These are phyloP conservation scores for Cladorrhinum sp. DNA, from an alignment of 2,329 filamentous ascomycete species.

Conservation along the genomic window DNA sequence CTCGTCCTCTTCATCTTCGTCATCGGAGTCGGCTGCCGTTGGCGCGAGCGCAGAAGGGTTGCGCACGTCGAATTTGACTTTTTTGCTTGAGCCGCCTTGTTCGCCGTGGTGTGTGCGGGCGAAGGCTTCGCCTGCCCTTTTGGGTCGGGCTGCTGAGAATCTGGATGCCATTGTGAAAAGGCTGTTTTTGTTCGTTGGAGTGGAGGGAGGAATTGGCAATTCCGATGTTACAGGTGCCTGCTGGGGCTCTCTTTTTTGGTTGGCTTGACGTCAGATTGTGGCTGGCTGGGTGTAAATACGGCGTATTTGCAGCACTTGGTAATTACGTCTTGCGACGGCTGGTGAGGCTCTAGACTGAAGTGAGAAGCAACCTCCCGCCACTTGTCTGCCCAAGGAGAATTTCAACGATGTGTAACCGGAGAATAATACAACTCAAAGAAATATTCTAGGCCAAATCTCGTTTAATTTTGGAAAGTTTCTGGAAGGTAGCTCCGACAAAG, in stretches of 20 bases:
- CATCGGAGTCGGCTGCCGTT: constrained; percentile 71
- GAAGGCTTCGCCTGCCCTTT: constrained; percentile 78
- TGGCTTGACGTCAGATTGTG: constrained; percentile 20
- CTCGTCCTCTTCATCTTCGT: constrained; percentile 49
- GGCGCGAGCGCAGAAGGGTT: constrained; percentile 91
- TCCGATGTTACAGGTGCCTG: background rate
- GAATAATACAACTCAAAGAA: too few relatives aligned
- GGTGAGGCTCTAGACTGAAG: background rate
- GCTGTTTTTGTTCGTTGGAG: background rate
- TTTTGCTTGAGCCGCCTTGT: constrained; percentile 53
- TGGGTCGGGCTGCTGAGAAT: constrained; percentile 69
- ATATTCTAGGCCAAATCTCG: too few relatives aligned
- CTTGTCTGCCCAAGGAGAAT: background rate
- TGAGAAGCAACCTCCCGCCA: background rate
- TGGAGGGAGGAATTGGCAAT: background rate
- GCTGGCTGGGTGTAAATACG: constrained; percentile 2
- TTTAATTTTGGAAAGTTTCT: background rate
- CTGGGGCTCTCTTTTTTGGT: background rate
- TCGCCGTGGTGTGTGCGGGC: constrained; percentile 69
- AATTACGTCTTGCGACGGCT: background rate
- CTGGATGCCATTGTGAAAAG: constrained; percentile 37
- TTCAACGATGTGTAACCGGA: background rate
- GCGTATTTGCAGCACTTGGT: too few relatives aligned
- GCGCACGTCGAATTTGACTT: constrained; percentile 87
- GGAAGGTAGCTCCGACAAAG: background rate